These are phyloP conservation scores for Chrysophaeum taylorii DNA, from an alignment of 352 stramenopile genomes.

Conservation along the genomic window DNA sequence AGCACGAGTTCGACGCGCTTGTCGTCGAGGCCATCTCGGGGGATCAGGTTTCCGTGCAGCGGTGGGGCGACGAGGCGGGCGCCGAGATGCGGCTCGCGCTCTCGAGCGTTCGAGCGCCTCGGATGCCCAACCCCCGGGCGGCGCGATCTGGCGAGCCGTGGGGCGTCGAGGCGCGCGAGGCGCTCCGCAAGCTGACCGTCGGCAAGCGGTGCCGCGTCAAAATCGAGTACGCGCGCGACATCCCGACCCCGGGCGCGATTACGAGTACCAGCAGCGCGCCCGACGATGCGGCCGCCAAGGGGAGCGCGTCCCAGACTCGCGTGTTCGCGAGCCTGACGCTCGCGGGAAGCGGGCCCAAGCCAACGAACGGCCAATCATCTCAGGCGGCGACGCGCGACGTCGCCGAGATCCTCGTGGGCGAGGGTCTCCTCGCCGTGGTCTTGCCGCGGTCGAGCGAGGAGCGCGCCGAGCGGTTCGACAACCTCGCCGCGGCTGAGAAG, in stretches of 20 bases:
- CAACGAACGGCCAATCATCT: conserved; percentile 49
- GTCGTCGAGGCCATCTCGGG: conserved; percentile 78
- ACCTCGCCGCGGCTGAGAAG: conserved; percentile 70
- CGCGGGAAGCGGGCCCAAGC: conserved; percentile 41
- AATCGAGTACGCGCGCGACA: not conserved
- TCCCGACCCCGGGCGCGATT: no score
- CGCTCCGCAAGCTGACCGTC: conserved; percentile 64
- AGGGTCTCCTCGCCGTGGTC: conserved; percentile 70
- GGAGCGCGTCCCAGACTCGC: conserved; percentile 26
- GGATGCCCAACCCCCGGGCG: conserved; percentile 57
- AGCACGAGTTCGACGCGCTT: conserved; percentile 53
- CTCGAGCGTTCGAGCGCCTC: conserved; percentile 71
- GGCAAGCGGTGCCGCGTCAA: conserved; percentile 34
- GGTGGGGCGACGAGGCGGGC: conserved; percentile 40
- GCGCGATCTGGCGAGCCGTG: conserved; percentile 60
- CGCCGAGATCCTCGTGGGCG: conserved; percentile 56
- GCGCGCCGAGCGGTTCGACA: conserved; percentile 77
- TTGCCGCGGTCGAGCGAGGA: conserved; percentile 57
- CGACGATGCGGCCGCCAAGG: no score
- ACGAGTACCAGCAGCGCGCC: no score
- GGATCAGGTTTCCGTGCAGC: conserved; percentile 68
- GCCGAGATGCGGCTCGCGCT: conserved; percentile 77
- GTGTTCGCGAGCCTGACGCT: conserved; percentile 64
- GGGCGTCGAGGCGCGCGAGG: conserved; percentile 72
- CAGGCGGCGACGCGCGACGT: conserved; percentile 44